phyloP scores from a whole-genome alignment of 129 eudicot species.

The Artemisia annua region DNA sequence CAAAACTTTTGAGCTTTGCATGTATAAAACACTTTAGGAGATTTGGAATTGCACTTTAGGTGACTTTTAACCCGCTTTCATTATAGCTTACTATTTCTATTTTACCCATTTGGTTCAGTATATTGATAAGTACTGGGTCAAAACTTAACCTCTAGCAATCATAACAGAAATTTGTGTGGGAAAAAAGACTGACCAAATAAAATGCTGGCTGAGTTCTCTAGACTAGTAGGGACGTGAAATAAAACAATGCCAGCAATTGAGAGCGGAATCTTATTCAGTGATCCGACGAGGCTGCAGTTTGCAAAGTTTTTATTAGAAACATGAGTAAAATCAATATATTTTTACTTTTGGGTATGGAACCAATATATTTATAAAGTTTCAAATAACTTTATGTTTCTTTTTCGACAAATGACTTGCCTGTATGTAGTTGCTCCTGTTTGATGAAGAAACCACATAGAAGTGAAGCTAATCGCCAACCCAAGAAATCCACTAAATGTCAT shows the following conservation, averaged over 20 bases:
- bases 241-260: constrained; percentile 87
- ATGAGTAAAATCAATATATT: neutral
- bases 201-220: constrained; percentile 90
- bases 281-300: constrained; percentile 87
- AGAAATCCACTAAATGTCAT: constrained; percentile 90
- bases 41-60: too few relatives aligned
- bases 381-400: too few relatives aligned
- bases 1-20: too few relatives aligned
- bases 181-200: constrained; percentile 59
- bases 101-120: too few relatives aligned
- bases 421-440: constrained; percentile 98
- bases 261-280: constrained; percentile 92
- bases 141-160: neutral
- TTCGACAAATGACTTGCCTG: constrained; percentile 50
- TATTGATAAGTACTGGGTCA: too few relatives aligned
- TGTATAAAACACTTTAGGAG: too few relatives aligned
- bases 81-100: too few relatives aligned
- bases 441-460: constrained; percentile 99
- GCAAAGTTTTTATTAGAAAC: constrained; percentile 20
- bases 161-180: neutral
- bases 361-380: too few relatives aligned
- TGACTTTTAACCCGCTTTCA: too few relatives aligned
- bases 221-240: constrained; percentile 87
- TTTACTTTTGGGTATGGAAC: neutral
- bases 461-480: constrained; percentile 97